These are phyloP conservation scores for Trichopus zeylanicus DNA, from an alignment of 116 monocot genomes.

Conservation along the genomic window DNA sequence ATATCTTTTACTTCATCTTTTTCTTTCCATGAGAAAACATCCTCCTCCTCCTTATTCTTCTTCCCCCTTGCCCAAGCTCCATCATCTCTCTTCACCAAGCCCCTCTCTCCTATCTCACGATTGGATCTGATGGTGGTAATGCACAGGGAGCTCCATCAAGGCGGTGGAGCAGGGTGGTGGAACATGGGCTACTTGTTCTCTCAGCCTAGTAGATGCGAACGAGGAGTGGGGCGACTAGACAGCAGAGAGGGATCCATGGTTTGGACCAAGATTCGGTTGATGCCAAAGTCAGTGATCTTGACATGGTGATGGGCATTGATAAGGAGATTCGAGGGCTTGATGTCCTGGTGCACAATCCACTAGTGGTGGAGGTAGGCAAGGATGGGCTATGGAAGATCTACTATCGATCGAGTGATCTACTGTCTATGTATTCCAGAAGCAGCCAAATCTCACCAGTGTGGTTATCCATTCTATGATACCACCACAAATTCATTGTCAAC, in stretches of 20 bases:
- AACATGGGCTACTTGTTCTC: too few relatives aligned
- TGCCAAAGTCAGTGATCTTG: constrained; percentile 53
- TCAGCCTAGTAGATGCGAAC: too few relatives aligned
- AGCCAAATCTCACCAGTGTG: constrained; percentile 45
- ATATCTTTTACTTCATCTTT: too few relatives aligned
- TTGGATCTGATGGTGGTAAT: too few relatives aligned
- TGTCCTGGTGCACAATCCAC: constrained; percentile 50
- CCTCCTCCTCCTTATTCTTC: too few relatives aligned
- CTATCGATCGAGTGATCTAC: constrained; percentile 32
- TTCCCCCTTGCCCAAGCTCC: too few relatives aligned
- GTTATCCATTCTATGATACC: constrained; percentile 46
- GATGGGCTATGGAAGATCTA: constrained; percentile 19
- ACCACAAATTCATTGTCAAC: constrained; percentile 35
- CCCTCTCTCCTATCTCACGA: too few relatives aligned
- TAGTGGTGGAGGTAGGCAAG: constrained; percentile 44
- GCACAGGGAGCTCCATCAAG: too few relatives aligned
- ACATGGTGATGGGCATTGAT: constrained; percentile 19
- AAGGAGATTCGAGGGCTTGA: constrained; percentile 54
- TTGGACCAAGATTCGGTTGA: constrained; percentile 34
- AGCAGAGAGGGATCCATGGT: constrained; percentile 60
- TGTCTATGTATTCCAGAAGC: constrained; percentile 54
- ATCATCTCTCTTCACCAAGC: too few relatives aligned
- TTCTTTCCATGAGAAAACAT: too few relatives aligned
- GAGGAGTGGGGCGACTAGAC: too few relatives aligned
- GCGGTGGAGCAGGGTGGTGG: too few relatives aligned